Percentiles rank a stretch among this genome's conserved stretches.
These are phyloP conservation scores for Bauhinia variegata DNA, from an alignment of 306 rosid genomes.

Conservation along the genomic window DNA sequence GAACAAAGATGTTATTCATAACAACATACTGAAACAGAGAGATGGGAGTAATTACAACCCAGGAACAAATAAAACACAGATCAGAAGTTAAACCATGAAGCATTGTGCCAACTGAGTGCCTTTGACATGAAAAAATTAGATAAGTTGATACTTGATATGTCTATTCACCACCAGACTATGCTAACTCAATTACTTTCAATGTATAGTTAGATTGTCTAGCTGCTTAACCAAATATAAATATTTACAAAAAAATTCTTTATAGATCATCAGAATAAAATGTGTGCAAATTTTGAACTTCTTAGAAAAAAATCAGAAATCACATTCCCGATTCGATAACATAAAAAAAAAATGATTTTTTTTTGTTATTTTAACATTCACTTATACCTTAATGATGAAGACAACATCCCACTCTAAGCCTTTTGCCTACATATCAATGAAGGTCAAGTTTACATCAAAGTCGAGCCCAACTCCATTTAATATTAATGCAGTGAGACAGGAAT, in stretches of 20 bases:
- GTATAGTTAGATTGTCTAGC: neutral
- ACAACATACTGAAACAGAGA: conserved; percentile 13
- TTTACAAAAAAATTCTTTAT: conserved; percentile 10
- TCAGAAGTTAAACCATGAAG: conserved; percentile 19
- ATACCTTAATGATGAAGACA: conserved; percentile 94
- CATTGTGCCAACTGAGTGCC: conserved; percentile 8
- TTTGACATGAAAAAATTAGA: conserved; percentile 17
- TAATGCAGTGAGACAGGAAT: conserved; percentile 27
- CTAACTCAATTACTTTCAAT: conserved; percentile 14
- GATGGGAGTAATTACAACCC: conserved; percentile 2
- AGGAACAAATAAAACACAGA: conserved; percentile 26
- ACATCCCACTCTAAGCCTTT: conserved; percentile 98
- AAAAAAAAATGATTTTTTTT: conserved; percentile 11
- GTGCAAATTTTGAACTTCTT: conserved; percentile 7
- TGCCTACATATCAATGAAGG: conserved; percentile 59
- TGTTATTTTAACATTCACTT: conserved; percentile 23
- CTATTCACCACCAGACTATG: conserved; percentile 3
- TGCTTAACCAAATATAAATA: conserved; percentile 6
- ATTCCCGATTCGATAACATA: neutral
- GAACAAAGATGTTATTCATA: conserved; percentile 17
- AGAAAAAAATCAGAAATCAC: conserved; percentile 27
- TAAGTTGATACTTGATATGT: neutral
- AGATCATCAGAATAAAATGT: conserved; percentile 20
- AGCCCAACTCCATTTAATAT: conserved; percentile 19
- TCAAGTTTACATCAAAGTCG: conserved; percentile 14